phyloP scores from a whole-genome alignment of 2,329 filamentous ascomycete species.

The Gnomoniopsis sp. region DNA sequence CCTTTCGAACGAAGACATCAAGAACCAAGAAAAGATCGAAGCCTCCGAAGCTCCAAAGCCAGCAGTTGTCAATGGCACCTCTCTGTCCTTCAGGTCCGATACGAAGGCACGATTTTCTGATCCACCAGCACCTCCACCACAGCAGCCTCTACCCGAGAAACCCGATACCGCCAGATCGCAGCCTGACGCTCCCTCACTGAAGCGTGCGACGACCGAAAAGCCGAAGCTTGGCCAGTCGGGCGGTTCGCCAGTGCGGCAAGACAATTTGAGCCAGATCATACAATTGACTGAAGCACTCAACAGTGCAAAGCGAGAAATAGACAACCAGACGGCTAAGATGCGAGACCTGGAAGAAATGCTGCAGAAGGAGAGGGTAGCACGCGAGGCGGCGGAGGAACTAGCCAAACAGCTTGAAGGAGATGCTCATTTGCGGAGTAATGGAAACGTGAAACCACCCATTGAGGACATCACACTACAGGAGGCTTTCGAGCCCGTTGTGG shows the following conservation, averaged over 20 bases:
- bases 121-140: conserved; percentile 87
- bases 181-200: conserved; percentile 59
- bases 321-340: conserved; percentile 75
- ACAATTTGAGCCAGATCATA: conserved; percentile 69
- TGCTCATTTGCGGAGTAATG: conserved; percentile 37
- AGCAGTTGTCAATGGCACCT: conserved; percentile 48
- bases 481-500: conserved; percentile 42
- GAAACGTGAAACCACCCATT: conserved; percentile 32
- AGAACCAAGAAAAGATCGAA: conserved; percentile 53
- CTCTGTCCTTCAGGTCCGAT: conserved; percentile 62
- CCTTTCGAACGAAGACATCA: conserved; percentile 66
- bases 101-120: conserved; percentile 84
- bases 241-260: conserved; percentile 57
- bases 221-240: conserved; percentile 54
- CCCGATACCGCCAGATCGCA: conserved; percentile 61
- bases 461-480: conserved; percentile 40
- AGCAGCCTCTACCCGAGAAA: conserved; percentile 90
- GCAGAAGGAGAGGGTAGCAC: conserved; percentile 73
- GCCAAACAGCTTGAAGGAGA: conserved; percentile 67
- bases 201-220: conserved; percentile 72
- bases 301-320: conserved; percentile 80
- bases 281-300: conserved; percentile 82
- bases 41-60: conserved; percentile 44
- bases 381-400: conserved; percentile 80
- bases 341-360: conserved; percentile 78